Conservation (phyloP, 2,329 filamentous ascomycete genomes). For the Penicillium sp. region DNA sequence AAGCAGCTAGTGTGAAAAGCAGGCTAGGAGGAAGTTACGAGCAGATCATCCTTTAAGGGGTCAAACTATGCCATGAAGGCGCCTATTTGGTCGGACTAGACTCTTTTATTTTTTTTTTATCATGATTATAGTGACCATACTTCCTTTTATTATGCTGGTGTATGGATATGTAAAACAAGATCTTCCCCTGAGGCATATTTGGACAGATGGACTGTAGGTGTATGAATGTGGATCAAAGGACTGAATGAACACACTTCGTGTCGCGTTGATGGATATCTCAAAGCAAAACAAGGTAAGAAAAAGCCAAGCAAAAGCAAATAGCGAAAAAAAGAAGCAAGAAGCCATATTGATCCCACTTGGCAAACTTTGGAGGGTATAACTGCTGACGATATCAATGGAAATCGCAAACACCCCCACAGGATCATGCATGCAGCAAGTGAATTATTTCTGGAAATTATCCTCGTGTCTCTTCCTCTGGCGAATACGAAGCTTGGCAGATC, state of each 20-base stretch:
- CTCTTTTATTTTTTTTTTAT: too few species aligned
- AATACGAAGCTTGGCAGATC: constrained; percentile 32
- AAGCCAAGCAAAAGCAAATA: background rate
- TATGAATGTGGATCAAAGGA: background rate
- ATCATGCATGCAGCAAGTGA: background rate
- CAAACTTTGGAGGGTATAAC: background rate
- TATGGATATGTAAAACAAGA: background rate
- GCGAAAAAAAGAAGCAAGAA: background rate
- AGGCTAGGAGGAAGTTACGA: background rate
- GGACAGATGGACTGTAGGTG: background rate
- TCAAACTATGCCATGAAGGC: background rate
- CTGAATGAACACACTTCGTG: background rate
- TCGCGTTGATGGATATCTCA: constrained; percentile 4
- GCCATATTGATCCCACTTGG: background rate
- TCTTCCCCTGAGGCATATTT: background rate
- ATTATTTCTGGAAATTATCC: constrained; percentile 3
- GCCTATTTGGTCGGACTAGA: too few species aligned
- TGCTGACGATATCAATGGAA: background rate
- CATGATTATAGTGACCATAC: too few species aligned
- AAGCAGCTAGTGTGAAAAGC: too few species aligned
- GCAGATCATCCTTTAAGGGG: background rate
- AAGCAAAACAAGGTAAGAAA: background rate
- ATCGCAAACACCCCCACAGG: background rate
- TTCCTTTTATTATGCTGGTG: background rate
- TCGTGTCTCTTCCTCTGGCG: constrained; percentile 13